Conservation (phyloP, 768 basidiomycete genomes). For the Macrolepiota fuliginosa region DNA sequence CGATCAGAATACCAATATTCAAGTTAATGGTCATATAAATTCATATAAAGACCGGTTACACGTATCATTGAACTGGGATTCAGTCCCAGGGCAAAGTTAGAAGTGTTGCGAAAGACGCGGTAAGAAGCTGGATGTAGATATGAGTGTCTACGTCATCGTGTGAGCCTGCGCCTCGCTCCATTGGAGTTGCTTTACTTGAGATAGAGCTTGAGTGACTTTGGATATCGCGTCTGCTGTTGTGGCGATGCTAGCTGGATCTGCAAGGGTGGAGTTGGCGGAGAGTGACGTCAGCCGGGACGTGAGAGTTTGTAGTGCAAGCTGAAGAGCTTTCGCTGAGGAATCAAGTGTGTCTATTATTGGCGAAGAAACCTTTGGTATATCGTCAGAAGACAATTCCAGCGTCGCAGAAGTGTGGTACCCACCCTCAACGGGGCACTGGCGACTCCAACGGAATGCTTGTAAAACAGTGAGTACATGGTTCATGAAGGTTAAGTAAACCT, state of each 20-base stretch:
- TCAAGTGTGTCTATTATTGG: not conserved
- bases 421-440: not conserved
- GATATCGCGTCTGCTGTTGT: constrained; percentile 66
- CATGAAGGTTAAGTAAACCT: not conserved
- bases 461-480: not conserved
- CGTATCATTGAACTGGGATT: not conserved
- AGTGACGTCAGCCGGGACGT: constrained; percentile 48
- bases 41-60: not conserved
- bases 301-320: constrained; percentile 48
- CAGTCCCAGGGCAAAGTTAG: not conserved
- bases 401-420: not conserved
- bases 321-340: constrained; percentile 43
- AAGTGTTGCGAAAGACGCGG: not conserved
- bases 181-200: constrained; percentile 57
- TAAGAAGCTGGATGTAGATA: too few species aligned
- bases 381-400: not conserved
- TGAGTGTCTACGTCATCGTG: not conserved
- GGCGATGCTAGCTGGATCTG: constrained; percentile 51
- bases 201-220: constrained; percentile 62
- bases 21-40: not conserved
- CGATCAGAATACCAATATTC: not conserved
- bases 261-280: constrained; percentile 31
- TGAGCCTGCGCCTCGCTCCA: constrained; percentile 36
- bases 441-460: not conserved
- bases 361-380: not conserved